Evolutionary conservation across 202 grass and related monocot genomes (phyloP).

Genomic region (Saccharum hybrid): DNA sequence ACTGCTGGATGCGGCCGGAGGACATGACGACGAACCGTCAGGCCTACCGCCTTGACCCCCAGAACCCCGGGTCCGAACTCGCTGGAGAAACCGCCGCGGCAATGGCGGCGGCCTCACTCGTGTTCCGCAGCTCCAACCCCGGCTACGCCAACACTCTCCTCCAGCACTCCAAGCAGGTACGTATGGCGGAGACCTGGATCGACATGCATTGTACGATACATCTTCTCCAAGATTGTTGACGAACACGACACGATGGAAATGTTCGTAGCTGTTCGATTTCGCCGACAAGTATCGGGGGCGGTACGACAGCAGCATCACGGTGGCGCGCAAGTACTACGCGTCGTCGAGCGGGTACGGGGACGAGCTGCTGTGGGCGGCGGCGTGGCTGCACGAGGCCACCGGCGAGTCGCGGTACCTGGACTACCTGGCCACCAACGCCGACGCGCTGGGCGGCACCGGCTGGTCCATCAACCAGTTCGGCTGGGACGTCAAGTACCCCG

Average conservation of each 20-base stretch:
- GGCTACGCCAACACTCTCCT: slow-evolving; percentile 63
- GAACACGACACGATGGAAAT: neutral
- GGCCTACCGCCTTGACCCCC: slow-evolving; percentile 71
- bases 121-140: slow-evolving; percentile 67
- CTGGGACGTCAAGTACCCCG: slow-evolving; percentile 91
- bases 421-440: slow-evolving; percentile 75
- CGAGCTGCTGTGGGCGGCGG: slow-evolving; percentile 86
- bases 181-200: neutral
- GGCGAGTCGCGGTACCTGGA: slow-evolving; percentile 64
- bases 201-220: neutral
- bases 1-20: slow-evolving; percentile 91
- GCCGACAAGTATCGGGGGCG: slow-evolving; percentile 84
- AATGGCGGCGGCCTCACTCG: slow-evolving; percentile 79
- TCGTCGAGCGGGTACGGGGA: slow-evolving; percentile 86
- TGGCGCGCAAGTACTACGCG: slow-evolving; percentile 60
- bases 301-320: slow-evolving; percentile 80
- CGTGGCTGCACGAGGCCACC: slow-evolving; percentile 72
- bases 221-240: neutral
- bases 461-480: slow-evolving; percentile 75
- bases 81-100: slow-evolving; percentile 85
- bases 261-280: slow-evolving; percentile 73
- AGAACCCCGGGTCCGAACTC: slow-evolving; percentile 79
- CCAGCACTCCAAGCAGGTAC: slow-evolving; percentile 74
- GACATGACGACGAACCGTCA: slow-evolving; percentile 90
- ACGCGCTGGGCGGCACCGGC: slow-evolving; percentile 69